phyloP scores from a whole-genome alignment of 805 yeast species.

The Yarrowia porcina region DNA sequence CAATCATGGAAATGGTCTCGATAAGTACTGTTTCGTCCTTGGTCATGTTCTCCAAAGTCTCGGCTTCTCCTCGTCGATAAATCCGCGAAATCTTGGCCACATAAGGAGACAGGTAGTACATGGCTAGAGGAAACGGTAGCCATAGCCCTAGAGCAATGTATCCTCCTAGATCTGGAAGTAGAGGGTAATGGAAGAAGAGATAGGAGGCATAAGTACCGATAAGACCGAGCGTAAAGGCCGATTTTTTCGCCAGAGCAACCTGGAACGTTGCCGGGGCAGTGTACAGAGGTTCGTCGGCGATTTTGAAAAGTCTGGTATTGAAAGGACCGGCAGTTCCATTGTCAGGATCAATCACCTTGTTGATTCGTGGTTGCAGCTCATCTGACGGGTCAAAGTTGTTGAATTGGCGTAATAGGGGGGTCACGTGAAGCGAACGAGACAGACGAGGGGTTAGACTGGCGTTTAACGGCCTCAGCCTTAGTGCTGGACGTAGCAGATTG shows the following conservation, averaged over 20 bases:
- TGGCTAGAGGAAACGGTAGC: constrained; percentile 12
- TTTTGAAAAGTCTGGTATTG: background rate
- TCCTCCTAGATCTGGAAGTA: constrained; percentile 11
- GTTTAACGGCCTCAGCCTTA: background rate
- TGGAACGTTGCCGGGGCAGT: constrained; percentile 18
- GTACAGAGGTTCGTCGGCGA: constrained; percentile 23
- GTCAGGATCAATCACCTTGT: background rate
- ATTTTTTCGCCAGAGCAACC: constrained; percentile 18
- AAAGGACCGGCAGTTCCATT: background rate
- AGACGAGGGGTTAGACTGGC: background rate
- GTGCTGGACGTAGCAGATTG: background rate
- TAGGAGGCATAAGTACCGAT: constrained; percentile 18
- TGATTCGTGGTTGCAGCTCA: background rate
- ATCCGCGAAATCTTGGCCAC: constrained; percentile 70
- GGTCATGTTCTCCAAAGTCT: constrained; percentile 59
- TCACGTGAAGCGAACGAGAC: background rate
- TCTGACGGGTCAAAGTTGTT: constrained; percentile 25
- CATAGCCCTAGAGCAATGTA: constrained; percentile 1
- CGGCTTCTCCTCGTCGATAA: constrained; percentile 58
- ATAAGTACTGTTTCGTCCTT: constrained; percentile 62
- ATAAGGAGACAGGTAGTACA: constrained; percentile 43
- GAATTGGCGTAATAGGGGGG: background rate
- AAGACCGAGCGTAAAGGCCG: constrained; percentile 9
- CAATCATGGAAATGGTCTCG: constrained; percentile 65
- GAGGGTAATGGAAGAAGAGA: constrained; percentile 8